Evolutionary conservation across 2,329 filamentous ascomycete species (phyloP).

Genomic region (Diaporthe sp.): DNA sequence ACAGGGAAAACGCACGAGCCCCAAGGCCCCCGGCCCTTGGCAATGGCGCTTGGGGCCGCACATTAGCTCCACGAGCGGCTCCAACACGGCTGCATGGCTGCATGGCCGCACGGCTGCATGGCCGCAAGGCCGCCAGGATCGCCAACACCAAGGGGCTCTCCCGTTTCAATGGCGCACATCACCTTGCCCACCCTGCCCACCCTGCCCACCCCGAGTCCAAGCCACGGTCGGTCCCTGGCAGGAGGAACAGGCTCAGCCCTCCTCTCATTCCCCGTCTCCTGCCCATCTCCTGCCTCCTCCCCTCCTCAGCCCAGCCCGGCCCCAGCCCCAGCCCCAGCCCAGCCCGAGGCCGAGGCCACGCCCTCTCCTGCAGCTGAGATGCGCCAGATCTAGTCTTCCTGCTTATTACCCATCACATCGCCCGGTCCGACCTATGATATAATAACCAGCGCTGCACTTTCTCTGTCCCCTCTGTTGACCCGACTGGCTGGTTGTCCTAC

Average conservation of each 20-base stretch:
- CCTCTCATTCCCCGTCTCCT: not conserved
- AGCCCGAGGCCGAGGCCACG: conserved; percentile 5
- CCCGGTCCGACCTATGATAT: conserved; percentile 8
- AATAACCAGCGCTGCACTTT: not conserved
- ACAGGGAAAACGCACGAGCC: not conserved
- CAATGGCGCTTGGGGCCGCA: conserved; percentile 5
- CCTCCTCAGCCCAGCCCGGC: not conserved
- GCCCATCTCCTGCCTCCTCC: not conserved
- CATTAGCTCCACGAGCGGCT: conserved; percentile 13
- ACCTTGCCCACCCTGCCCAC: no score
- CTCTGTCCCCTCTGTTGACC: not conserved
- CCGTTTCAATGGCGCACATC: conserved; percentile 4
- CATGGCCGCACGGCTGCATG: not conserved
- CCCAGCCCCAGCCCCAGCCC: no score
- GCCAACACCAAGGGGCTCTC: conserved; percentile 12
- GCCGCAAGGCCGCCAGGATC: conserved; percentile 3
- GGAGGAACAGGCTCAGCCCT: conserved; percentile 9
- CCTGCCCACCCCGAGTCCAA: no score
- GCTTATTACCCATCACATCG: not conserved
- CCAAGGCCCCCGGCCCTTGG: conserved; percentile 6
- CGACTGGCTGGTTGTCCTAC: conserved; percentile 3
- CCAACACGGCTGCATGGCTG: conserved; percentile 2
- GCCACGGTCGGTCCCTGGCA: conserved; percentile 3
- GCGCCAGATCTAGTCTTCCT: not conserved
- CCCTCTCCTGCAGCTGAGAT: conserved; percentile 2